phyloP scores from a whole-genome alignment of 78 protist species.

The Goniomonas avonlea region DNA sequence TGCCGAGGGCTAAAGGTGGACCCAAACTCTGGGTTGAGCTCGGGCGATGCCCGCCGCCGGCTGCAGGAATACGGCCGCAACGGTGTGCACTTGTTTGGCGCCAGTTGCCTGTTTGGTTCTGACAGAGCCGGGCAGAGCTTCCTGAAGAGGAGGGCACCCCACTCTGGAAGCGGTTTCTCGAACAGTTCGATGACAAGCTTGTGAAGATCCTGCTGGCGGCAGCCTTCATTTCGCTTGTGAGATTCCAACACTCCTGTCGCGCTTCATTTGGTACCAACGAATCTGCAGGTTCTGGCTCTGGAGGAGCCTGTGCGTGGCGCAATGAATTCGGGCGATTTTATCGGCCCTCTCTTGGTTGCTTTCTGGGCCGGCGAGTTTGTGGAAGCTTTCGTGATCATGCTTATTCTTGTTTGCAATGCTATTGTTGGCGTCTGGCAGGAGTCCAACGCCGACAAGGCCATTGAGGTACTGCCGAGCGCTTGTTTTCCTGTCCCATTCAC shows the following conservation, averaged over 20 bases:
- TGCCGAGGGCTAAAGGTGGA: neutral
- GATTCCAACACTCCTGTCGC: no score
- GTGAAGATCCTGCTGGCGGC: slow-evolving; percentile 67
- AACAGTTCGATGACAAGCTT: slow-evolving; percentile 67
- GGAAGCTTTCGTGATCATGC: slow-evolving; percentile 43
- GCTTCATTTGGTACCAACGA: no score
- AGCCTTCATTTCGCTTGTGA: slow-evolving; percentile 48
- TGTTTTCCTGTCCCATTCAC: no score
- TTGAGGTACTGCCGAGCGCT: slow-evolving; percentile 37
- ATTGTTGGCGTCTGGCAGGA: slow-evolving; percentile 67
- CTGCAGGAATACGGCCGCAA: neutral
- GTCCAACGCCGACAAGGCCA: slow-evolving; percentile 53
- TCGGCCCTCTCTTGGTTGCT: no score
- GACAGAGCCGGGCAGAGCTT: no score
- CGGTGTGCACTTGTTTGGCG: no score
- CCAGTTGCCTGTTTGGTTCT: no score
- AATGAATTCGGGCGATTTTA: no score
- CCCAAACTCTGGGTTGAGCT: neutral
- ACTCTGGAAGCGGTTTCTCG: slow-evolving; percentile 45
- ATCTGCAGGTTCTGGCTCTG: no score
- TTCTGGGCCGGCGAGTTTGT: no score
- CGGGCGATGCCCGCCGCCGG: neutral
- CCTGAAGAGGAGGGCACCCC: slow-evolving; percentile 17
- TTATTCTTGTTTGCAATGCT: slow-evolving; percentile 62
- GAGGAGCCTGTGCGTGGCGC: no score